These are phyloP conservation scores for Cercophora scortea DNA, from an alignment of 495 filamentous ascomycete genomes.

Conservation along the genomic window DNA sequence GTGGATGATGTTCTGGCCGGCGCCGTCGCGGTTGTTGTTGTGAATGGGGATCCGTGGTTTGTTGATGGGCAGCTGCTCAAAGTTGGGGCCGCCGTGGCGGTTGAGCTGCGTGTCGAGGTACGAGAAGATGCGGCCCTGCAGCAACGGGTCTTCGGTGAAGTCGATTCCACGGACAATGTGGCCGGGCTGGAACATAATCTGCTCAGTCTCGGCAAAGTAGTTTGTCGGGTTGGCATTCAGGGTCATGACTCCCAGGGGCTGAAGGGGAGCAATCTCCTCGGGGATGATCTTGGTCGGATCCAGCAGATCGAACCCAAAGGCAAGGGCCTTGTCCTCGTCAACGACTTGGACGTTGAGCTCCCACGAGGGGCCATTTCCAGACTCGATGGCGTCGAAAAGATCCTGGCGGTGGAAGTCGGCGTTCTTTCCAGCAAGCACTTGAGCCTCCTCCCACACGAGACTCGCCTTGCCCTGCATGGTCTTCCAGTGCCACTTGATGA, in stretches of 20 bases:
- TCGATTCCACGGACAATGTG: slow-evolving; percentile 65
- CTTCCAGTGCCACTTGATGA: slow-evolving; percentile 71
- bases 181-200: slow-evolving; percentile 55
- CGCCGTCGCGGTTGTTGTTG: slow-evolving; percentile 68
- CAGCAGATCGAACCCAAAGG: slow-evolving; percentile 63
- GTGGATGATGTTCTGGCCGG: slow-evolving; percentile 47
- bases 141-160: slow-evolving; percentile 65
- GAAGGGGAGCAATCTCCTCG: slow-evolving; percentile 61
- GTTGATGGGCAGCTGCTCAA: slow-evolving; percentile 71
- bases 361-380: slow-evolving; percentile 61
- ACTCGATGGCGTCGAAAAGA: slow-evolving; percentile 61
- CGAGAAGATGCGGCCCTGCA: slow-evolving; percentile 66
- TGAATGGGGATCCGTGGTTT: slow-evolving; percentile 53
- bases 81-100: slow-evolving; percentile 65
- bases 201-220: slow-evolving; percentile 76
- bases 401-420: slow-evolving; percentile 64
- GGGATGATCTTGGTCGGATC: slow-evolving; percentile 74
- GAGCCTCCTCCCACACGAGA: slow-evolving; percentile 68
- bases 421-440: slow-evolving; percentile 61
- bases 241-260: slow-evolving; percentile 56
- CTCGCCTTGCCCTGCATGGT: slow-evolving; percentile 58
- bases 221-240: slow-evolving; percentile 65
- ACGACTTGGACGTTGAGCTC: slow-evolving; percentile 71
- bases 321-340: slow-evolving; percentile 56
- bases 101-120: slow-evolving; percentile 73